These are phyloP conservation scores for Microbotryum lychnidis-dioicae DNA, from an alignment of 1,284 basidiomycete genomes.

Conservation along the genomic window DNA sequence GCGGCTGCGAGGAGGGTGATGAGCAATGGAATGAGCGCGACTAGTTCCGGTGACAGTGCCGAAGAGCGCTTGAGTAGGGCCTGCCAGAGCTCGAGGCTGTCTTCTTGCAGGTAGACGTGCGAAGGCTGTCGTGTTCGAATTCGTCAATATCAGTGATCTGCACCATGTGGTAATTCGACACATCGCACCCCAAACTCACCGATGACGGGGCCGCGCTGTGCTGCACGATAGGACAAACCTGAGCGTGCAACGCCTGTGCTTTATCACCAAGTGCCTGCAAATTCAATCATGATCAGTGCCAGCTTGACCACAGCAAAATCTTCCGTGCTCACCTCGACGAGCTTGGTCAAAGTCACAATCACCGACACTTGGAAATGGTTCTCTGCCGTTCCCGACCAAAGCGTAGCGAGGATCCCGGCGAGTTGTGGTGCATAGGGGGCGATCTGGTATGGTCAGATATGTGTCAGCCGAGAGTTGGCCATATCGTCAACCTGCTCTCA, in stretches of 20 bases:
- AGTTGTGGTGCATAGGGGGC: conserved; percentile 27
- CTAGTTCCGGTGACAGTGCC: conserved; percentile 23
- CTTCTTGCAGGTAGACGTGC: conserved; percentile 33
- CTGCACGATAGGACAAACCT: conserved; percentile 27
- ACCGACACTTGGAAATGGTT: conserved; percentile 31
- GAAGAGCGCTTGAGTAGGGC: conserved; percentile 19
- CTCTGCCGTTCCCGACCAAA: conserved; percentile 27
- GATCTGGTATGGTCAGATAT: conserved; percentile 17
- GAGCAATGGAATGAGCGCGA: conserved; percentile 24
- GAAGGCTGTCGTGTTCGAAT: conserved; percentile 15
- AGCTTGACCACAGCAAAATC: no score
- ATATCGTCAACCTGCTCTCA: no score
- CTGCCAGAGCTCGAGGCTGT: conserved; percentile 34
- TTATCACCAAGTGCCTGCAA: conserved; percentile 20
- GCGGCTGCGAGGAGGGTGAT: conserved; percentile 20
- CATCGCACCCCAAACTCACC: conserved; percentile 2
- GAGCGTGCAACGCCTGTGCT: conserved; percentile 23
- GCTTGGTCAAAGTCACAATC: conserved; percentile 32
- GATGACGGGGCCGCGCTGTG: conserved; percentile 24
- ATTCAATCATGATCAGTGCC: neutral
- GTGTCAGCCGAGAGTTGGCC: neutral
- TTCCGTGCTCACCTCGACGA: conserved; percentile 20
- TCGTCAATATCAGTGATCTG: neutral
- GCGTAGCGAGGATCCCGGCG: conserved; percentile 24
- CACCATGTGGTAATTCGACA: no score